These are phyloP conservation scores for Priceomyces carsonii DNA, from an alignment of 805 yeast genomes.

Conservation along the genomic window DNA sequence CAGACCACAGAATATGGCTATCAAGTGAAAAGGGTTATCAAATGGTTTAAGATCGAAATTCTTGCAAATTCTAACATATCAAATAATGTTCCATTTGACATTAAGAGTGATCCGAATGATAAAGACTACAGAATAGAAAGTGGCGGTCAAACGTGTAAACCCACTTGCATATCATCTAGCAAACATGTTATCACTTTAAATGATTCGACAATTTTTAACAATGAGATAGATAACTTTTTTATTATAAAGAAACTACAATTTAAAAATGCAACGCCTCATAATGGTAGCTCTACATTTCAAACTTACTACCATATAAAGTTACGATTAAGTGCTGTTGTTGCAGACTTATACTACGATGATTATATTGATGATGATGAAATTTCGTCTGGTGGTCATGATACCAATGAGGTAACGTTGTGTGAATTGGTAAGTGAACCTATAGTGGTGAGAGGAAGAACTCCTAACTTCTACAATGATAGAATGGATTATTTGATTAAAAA, in stretches of 20 bases:
- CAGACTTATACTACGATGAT: constrained; percentile 39
- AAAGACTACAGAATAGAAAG: constrained; percentile 17
- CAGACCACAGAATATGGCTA: constrained; percentile 39
- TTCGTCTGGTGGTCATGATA: constrained; percentile 14
- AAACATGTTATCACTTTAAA: constrained; percentile 29
- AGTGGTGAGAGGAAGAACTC: constrained; percentile 61
- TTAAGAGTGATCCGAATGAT: constrained; percentile 20
- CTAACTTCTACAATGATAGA: constrained; percentile 57
- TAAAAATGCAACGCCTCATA: constrained; percentile 53
- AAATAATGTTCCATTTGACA: constrained; percentile 31
- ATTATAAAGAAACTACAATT: constrained; percentile 46
- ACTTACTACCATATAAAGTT: constrained; percentile 45
- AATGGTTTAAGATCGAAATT: constrained; percentile 38
- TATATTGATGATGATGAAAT: constrained; percentile 32
- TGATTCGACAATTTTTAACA: constrained; percentile 19
- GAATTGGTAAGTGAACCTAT: constrained; percentile 45
- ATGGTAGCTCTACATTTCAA: constrained; percentile 46
- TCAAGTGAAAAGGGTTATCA: constrained; percentile 35
- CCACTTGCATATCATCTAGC: constrained; percentile 16
- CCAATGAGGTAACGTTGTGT: constrained; percentile 29
- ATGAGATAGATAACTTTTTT: constrained; percentile 30
- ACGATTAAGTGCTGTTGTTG: constrained; percentile 36
- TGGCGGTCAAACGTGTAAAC: constrained; percentile 16
- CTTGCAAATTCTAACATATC: constrained; percentile 36
- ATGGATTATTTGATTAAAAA: constrained; percentile 47